Evolutionary conservation across 176 grass and related monocot species (phyloP).

Genomic region (Oryza meyeriana): DNA sequence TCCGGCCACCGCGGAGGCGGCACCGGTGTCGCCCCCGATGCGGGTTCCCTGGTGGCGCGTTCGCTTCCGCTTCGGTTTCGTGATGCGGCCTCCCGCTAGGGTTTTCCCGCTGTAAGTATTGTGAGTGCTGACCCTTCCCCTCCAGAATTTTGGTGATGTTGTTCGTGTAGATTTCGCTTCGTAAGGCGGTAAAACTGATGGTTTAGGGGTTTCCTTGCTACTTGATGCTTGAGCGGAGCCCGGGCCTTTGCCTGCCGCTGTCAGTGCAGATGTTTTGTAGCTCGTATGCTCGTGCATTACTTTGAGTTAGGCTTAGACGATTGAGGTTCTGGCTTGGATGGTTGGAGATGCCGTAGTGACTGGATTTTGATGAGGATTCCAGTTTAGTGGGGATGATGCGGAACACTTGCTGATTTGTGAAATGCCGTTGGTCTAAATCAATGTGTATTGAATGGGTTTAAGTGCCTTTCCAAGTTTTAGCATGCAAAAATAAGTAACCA

Average conservation of each 20-base stretch:
- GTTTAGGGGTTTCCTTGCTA: not conserved
- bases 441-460: too few relatives aligned
- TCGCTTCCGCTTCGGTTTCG: not conserved
- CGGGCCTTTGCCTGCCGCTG: not conserved
- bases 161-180: not conserved
- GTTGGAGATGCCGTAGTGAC: too few relatives aligned
- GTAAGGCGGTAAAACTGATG: not conserved
- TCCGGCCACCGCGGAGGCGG: not conserved
- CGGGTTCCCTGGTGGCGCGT: not conserved
- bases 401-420: not conserved
- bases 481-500: not conserved
- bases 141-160: not conserved
- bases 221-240: not conserved
- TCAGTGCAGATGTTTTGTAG: not conserved
- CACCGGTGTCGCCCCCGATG: not conserved
- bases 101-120: not conserved
- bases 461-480: not conserved
- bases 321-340: not conserved
- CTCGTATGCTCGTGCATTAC: not conserved
- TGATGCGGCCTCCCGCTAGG: conserved; percentile 4
- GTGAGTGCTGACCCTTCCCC: not conserved
- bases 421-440: not conserved
- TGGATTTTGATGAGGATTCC: not conserved
- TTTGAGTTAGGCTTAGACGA: not conserved
- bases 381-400: not conserved